A percentile compares a stretch with the other conserved stretches of the same genome.
phyloP scores from a whole-genome alignment of 768 basidiomycete species.

The Macrolepiota dolichaula region DNA sequence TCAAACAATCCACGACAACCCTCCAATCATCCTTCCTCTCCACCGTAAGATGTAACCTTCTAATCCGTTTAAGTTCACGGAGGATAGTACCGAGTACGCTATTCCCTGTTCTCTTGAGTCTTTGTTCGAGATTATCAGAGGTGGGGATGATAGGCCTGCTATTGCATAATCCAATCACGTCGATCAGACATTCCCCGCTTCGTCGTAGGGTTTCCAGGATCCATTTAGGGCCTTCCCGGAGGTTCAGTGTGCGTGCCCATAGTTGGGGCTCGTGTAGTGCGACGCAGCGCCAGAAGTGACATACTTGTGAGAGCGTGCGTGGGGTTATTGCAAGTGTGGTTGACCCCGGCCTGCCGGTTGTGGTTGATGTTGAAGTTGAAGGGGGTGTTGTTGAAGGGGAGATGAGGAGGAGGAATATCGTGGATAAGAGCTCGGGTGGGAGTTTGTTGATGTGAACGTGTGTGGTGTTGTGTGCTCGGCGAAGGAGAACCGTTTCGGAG shows the following conservation, averaged over 20 bases:
- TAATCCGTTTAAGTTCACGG: background rate
- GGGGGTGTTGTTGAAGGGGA: background rate
- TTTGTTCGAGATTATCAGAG: background rate
- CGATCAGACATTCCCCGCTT: background rate
- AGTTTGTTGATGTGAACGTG: background rate
- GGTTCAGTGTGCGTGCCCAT: slow-evolving; percentile 7
- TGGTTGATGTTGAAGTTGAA: background rate
- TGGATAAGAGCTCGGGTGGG: background rate
- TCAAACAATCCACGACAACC: slow-evolving; percentile 1
- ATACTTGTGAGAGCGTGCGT: slow-evolving; percentile 3
- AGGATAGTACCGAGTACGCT: background rate
- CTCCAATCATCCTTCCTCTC: slow-evolving; percentile 9
- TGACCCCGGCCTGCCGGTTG: background rate
- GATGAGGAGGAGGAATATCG: background rate
- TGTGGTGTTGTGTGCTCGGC: background rate
- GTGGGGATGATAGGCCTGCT: background rate
- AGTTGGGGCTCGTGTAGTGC: background rate
- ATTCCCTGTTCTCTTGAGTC: background rate
- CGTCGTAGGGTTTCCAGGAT: background rate
- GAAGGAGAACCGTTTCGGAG: background rate
- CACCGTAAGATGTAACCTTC: slow-evolving; percentile 8
- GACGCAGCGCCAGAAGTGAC: slow-evolving; percentile 2
- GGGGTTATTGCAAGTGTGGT: background rate
- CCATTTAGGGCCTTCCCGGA: slow-evolving; percentile 8
- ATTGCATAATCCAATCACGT: background rate